These are phyloP conservation scores for Aspergillus caelatus DNA, from an alignment of 2,329 filamentous ascomycete species.

Conservation along the genomic window DNA sequence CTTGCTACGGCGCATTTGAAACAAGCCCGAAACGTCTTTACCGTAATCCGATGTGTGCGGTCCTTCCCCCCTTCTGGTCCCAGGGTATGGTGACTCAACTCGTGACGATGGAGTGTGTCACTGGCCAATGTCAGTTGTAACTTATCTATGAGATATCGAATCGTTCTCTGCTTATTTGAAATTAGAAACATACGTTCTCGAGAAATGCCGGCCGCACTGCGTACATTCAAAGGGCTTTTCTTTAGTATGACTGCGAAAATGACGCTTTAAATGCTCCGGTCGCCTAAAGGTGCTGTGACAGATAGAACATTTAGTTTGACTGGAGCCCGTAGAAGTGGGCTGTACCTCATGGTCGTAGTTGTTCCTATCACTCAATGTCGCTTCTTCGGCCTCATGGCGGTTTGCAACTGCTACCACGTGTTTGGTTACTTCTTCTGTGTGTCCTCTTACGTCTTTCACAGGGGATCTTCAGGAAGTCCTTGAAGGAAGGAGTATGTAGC, in stretches of 20 bases:
- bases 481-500: not conserved
- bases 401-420: constrained; percentile 17
- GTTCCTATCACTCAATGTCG: constrained; percentile 14
- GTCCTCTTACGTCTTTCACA: not conserved
- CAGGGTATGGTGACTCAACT: constrained; percentile 41
- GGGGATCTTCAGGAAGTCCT: not conserved
- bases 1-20: constrained; percentile 43
- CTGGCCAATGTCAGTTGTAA: constrained; percentile 21
- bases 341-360: constrained; percentile 16
- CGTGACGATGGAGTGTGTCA: constrained; percentile 45
- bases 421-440: constrained; percentile 8
- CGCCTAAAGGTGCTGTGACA: constrained; percentile 43
- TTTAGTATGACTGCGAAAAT: constrained; percentile 45
- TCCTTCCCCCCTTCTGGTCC: constrained; percentile 38
- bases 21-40: constrained; percentile 47
- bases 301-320: constrained; percentile 36
- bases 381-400: constrained; percentile 20
- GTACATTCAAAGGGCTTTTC: constrained; percentile 44
- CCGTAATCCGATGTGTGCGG: constrained; percentile 43
- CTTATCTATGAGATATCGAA: not conserved
- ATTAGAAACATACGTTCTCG: constrained; percentile 39
- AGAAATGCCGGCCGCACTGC: constrained; percentile 46
- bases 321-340: constrained; percentile 15
- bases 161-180: not conserved
- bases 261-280: constrained; percentile 46